Evolutionary conservation across 805 yeast species (phyloP).

Genomic region (Cyberlindnera saturnus): DNA sequence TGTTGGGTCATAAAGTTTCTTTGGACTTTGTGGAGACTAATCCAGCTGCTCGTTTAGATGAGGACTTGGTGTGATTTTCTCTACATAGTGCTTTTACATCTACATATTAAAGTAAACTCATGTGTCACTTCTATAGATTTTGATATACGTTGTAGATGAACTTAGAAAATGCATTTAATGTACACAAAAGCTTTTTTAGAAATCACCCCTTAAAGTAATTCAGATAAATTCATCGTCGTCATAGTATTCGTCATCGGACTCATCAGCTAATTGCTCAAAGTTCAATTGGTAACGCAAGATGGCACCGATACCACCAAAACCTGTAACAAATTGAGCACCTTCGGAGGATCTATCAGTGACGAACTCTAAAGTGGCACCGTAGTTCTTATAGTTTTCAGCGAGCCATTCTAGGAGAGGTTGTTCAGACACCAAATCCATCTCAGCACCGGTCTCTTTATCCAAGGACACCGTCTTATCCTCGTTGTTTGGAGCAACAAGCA

Average conservation of each 20-base stretch:
- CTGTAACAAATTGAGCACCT: constrained; percentile 97
- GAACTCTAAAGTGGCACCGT: constrained; percentile 93
- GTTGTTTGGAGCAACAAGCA: constrained; percentile 65
- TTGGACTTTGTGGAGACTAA: constrained; percentile 91
- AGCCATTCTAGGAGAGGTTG: constrained; percentile 92
- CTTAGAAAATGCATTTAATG: neutral
- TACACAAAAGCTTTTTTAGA: neutral
- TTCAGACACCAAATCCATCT: constrained; percentile 85
- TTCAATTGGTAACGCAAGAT: constrained; percentile 92
- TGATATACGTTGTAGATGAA: too few relatives aligned
- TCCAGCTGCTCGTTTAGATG: constrained; percentile 97
- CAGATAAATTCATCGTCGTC: constrained; percentile 40
- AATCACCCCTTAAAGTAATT: neutral
- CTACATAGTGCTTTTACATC: neutral
- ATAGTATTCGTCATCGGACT: constrained; percentile 85
- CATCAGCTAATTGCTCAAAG: constrained; percentile 91
- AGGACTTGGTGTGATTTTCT: constrained; percentile 33
- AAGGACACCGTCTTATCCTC: constrained; percentile 69
- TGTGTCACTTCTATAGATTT: too few relatives aligned
- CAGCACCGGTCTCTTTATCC: constrained; percentile 83
- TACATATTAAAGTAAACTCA: neutral
- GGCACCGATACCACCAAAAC: constrained; percentile 99
- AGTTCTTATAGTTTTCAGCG: constrained; percentile 91
- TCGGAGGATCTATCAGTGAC: constrained; percentile 95
- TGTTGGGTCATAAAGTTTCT: constrained; percentile 94